Evolutionary conservation across 805 yeast species (phyloP).

Genomic region (Sugiyamaella floridensis): DNA sequence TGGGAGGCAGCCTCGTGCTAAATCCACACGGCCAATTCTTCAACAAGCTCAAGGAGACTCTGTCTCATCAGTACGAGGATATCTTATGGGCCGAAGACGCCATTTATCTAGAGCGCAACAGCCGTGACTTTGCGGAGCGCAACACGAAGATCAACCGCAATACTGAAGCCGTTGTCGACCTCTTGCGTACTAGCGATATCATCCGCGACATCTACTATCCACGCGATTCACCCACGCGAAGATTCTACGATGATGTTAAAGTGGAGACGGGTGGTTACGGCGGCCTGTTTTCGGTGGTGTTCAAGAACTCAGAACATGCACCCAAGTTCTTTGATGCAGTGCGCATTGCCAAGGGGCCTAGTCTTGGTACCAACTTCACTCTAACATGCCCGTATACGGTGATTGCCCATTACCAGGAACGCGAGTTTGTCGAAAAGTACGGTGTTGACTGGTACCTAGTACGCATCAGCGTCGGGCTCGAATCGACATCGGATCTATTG

Average conservation of each 20-base stretch:
- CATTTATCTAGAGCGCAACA: slow-evolving; percentile 81
- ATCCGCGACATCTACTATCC: slow-evolving; percentile 73
- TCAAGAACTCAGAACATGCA: slow-evolving; percentile 58
- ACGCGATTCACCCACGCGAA: slow-evolving; percentile 41
- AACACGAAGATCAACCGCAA: slow-evolving; percentile 37
- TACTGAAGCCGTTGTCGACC: slow-evolving; percentile 34
- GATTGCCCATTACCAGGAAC: slow-evolving; percentile 75
- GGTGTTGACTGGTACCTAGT: slow-evolving; percentile 75
- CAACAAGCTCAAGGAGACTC: slow-evolving; percentile 41
- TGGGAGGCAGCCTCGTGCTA: slow-evolving; percentile 84
- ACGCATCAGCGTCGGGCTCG: slow-evolving; percentile 80
- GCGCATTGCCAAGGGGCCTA: slow-evolving; percentile 77
- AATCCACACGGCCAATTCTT: slow-evolving; percentile 58
- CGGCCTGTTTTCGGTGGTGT: slow-evolving; percentile 70
- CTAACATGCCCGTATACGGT: slow-evolving; percentile 86
- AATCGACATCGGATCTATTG: slow-evolving; percentile 45
- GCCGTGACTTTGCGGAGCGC: slow-evolving; percentile 75
- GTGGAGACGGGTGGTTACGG: slow-evolving; percentile 79
- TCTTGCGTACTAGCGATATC: slow-evolving; percentile 32
- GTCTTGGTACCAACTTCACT: slow-evolving; percentile 84
- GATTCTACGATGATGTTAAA: slow-evolving; percentile 64
- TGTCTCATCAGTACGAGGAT: slow-evolving; percentile 60
- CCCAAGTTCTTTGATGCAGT: slow-evolving; percentile 65
- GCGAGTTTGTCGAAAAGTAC: slow-evolving; percentile 72
- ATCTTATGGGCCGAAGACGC: slow-evolving; percentile 92